Evolutionary conservation across 2,329 filamentous ascomycete genomes (phyloP).

Genomic region (Hypoxylon sp.): DNA sequence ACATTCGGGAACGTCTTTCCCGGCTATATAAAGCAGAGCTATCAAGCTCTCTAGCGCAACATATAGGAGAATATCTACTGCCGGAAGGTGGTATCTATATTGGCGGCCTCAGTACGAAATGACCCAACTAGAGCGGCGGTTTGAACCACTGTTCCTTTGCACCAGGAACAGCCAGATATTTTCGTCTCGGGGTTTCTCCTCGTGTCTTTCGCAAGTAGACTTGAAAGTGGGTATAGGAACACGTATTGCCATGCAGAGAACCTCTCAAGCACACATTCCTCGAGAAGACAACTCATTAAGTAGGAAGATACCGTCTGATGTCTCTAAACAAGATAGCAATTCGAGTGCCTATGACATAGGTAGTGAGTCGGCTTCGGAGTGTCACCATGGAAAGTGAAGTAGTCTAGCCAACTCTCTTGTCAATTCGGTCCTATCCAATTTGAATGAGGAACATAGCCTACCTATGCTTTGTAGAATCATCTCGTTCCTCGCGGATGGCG

Average conservation of each 20-base stretch:
- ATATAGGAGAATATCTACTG: background rate
- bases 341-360: background rate
- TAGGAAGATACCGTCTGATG: background rate
- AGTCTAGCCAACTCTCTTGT: background rate
- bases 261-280: background rate
- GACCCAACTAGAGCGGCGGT: background rate
- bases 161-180: background rate
- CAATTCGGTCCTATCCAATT: too few species aligned
- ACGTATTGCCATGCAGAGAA: background rate
- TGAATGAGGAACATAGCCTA: too few species aligned
- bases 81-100: background rate
- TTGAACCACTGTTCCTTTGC: background rate
- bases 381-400: background rate
- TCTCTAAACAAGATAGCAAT: background rate
- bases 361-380: background rate
- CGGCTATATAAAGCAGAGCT: background rate
- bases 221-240: background rate
- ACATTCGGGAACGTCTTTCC: constrained; percentile 10
- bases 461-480: too few species aligned
- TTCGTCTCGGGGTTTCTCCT: background rate
- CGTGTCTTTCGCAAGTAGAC: background rate
- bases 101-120: constrained; percentile 8
- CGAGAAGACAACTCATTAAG: background rate
- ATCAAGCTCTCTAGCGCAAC: background rate
- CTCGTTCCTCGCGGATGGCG: background rate